Base-by-base conservation (phyloP, 129 eudicot genomes). In the Daucus carota region DNA sequence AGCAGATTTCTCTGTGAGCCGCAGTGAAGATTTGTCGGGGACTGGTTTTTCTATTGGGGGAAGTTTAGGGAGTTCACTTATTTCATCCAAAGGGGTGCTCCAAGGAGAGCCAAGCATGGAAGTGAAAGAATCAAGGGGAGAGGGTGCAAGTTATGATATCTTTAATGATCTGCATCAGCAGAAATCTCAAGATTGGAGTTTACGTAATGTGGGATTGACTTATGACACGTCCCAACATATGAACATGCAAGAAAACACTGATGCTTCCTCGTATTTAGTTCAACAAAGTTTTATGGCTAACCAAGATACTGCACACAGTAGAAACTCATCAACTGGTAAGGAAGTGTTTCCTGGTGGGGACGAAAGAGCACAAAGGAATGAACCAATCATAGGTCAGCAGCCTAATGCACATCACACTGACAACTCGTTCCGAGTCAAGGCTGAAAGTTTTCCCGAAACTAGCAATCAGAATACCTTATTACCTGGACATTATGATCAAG, bases 401-500 rank as follows among this genome's bases (percentile, higher is more conserved):
- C 74, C 70, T 46, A 83, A 81, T 57, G 26, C 75, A 10, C 68
- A 79, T 32, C 12, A 80, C 0, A 81, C 75, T 6, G 88, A 76
- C 36, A 71, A 81, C 81, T 18, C 82, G 54, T 60, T 73, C 71
- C 80, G 85, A 81, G 78, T 84, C 73, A 94, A 94, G 79, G 15
- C 93, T 20, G 96, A 91, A 86, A 84, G 74, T n/a, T 72, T 83
- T 10, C 76, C 82, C 1, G 94, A 85, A 34, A 76, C 79, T 50
- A 81, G 87, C 87, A 79, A 72, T 75, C 87, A 85, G 63, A 84
- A 66, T 77, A 73, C 77, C 12, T 73, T 83, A 32, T 89, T 83
- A 47, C 54, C 84, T 0, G 87, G 85, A 66, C 89, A 85, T n/a
- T 94, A 79, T 71, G 96, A 88, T 77, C 98, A 88, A 80, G 99